Percentiles rank a stretch among this genome's conserved stretches.
These are phyloP conservation scores for Debaryomycetaceae sp. DNA, from an alignment of 1,139 yeast species.

Conservation along the genomic window DNA sequence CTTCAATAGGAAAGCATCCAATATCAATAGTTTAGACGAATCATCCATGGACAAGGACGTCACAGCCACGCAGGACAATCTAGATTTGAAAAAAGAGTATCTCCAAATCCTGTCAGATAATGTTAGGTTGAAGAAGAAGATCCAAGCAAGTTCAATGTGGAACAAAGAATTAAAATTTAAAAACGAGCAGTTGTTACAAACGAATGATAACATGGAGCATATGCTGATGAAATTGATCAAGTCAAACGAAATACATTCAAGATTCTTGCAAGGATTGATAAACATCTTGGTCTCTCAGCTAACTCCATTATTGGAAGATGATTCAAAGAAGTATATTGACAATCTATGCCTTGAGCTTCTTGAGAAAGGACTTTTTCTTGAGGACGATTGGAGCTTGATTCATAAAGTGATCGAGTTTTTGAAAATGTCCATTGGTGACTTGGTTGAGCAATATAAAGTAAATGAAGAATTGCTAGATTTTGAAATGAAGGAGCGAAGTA, in stretches of 20 bases:
- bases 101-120: neutral
- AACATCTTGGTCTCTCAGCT: slow-evolving; percentile 7
- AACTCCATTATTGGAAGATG: slow-evolving; percentile 18
- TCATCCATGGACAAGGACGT: neutral
- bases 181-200: slow-evolving; percentile 1
- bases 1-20: neutral
- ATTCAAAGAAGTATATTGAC: slow-evolving; percentile 14
- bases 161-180: neutral
- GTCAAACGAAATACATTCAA: slow-evolving; percentile 3
- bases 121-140: neutral
- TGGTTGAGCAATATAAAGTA: slow-evolving; percentile 15
- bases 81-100: neutral
- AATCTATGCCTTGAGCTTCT: slow-evolving; percentile 11
- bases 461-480: slow-evolving; percentile 17
- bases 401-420: slow-evolving; percentile 14
- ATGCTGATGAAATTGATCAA: neutral
- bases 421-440: slow-evolving; percentile 15
- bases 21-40: neutral
- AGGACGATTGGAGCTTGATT: slow-evolving; percentile 10
- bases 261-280: slow-evolving; percentile 3
- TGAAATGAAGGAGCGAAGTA: slow-evolving; percentile 13
- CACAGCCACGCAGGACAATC: neutral
- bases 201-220: neutral
- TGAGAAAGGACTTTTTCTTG: slow-evolving; percentile 7
- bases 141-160: neutral